Percentiles rank a stretch among this genome's conserved stretches.
Evolutionary conservation across 768 basidiomycete species (phyloP).

Genomic region (Agaricus bisporus): DNA sequence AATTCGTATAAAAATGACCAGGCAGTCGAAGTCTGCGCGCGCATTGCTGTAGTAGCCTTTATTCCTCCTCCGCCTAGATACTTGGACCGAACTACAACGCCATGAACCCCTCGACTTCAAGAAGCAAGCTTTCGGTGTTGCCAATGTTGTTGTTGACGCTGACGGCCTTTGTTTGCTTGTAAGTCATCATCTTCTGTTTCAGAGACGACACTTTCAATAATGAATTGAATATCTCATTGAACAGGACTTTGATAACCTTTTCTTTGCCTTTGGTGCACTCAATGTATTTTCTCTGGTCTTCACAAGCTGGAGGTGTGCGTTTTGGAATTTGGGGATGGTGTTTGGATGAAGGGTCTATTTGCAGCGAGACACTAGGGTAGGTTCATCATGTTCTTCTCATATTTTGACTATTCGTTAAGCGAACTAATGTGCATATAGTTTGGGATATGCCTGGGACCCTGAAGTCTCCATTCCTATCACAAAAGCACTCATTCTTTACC

Average conservation of each 20-base stretch:
- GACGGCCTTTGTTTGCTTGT: constrained; percentile 3
- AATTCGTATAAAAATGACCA: not conserved
- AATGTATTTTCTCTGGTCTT: constrained; percentile 31
- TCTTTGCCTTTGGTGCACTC: constrained; percentile 25
- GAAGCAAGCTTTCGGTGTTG: not conserved
- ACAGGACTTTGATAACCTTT: constrained; percentile 23
- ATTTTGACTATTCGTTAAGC: not conserved
- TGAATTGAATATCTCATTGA: not conserved
- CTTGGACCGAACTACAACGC: not conserved
- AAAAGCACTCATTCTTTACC: constrained; percentile 29
- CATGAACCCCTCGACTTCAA: not conserved
- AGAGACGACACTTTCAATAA: not conserved
- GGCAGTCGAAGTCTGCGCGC: not conserved
- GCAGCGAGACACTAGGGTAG: constrained; percentile 23
- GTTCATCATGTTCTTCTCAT: constrained; percentile 1
- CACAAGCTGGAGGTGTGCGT: constrained; percentile 31
- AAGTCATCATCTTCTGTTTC: not conserved
- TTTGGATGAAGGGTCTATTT: constrained; percentile 24
- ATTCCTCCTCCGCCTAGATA: not conserved
- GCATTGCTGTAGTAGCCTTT: not conserved
- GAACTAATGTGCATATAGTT: constrained; percentile 13
- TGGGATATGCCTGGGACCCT: constrained; percentile 34
- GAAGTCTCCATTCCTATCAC: constrained; percentile 28
- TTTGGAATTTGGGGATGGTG: constrained; percentile 42
- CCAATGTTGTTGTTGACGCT: not conserved